Evolutionary conservation across 129 eudicot genomes (phyloP).

Genomic region (Lonicera japonica): DNA sequence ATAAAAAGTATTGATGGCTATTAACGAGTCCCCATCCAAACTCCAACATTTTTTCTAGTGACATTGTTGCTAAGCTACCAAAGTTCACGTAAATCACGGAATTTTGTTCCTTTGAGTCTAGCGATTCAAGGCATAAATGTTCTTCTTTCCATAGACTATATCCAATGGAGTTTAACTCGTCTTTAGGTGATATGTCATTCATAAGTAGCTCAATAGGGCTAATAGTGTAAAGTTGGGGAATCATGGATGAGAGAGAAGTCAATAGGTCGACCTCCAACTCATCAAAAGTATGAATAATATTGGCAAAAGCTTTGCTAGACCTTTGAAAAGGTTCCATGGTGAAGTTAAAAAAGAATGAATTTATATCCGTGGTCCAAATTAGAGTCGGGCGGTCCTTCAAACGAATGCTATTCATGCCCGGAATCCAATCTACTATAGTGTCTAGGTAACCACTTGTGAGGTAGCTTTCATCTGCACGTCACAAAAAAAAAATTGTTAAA

Average conservation of each 20-base stretch:
- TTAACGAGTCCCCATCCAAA: slow-evolving; percentile 32
- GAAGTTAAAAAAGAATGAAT: neutral
- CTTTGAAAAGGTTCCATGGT: slow-evolving; percentile 1
- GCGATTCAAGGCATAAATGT: slow-evolving; percentile 28
- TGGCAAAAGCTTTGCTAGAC: slow-evolving; percentile 10
- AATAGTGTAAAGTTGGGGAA: slow-evolving; percentile 7
- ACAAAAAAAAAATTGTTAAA: too few species aligned
- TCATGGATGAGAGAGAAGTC: slow-evolving; percentile 12
- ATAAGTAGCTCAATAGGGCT: slow-evolving; percentile 24
- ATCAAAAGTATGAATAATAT: slow-evolving; percentile 21
- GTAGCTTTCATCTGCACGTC: too few species aligned
- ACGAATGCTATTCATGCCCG: slow-evolving; percentile 23
- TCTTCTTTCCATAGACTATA: slow-evolving; percentile 37
- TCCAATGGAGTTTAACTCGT: slow-evolving; percentile 4
- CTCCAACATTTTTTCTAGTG: slow-evolving; percentile 11
- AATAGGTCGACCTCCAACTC: too few species aligned
- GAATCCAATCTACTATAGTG: slow-evolving; percentile 11
- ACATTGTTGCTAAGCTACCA: slow-evolving; percentile 28
- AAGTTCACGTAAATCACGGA: slow-evolving; percentile 33
- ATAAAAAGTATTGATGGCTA: slow-evolving; percentile 24
- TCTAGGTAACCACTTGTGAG: slow-evolving; percentile 21
- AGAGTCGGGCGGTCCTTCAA: slow-evolving; percentile 24
- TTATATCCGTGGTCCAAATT: too few species aligned
- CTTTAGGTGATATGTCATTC: slow-evolving; percentile 7
- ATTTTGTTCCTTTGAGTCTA: slow-evolving; percentile 19